Conservation (phyloP, 1,284 basidiomycete species). For the Irpex sp. region DNA sequence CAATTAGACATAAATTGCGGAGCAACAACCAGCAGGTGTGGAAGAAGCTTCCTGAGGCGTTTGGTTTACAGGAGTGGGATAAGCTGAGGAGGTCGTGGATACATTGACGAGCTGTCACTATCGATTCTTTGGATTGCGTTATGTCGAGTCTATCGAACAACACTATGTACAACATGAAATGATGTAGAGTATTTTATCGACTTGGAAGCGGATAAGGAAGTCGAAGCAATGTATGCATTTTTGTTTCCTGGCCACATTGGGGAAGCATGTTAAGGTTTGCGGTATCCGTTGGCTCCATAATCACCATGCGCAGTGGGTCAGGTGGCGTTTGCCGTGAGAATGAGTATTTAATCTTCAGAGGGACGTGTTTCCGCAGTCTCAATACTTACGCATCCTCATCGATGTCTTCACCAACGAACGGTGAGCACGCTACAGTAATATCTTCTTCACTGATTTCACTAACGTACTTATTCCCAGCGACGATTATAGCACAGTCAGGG, state of each 20-base stretch:
- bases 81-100: slow-evolving; percentile 1
- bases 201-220: too few species aligned
- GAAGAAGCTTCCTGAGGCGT: background rate
- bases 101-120: background rate
- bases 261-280: too few species aligned
- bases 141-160: background rate
- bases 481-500: background rate
- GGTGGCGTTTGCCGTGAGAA: too few species aligned
- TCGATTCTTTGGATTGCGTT: too few species aligned
- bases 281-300: too few species aligned
- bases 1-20: background rate
- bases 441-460: background rate
- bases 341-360: too few species aligned
- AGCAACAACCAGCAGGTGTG: background rate
- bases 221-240: too few species aligned
- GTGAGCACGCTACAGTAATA: background rate
- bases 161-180: background rate
- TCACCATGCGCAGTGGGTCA: too few species aligned
- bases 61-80: slow-evolving; percentile 5
- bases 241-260: too few species aligned
- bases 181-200: too few species aligned
- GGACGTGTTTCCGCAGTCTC: too few species aligned
- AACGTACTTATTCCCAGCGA: background rate
- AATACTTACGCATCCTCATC: background rate
- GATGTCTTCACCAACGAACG: background rate